phyloP scores from a whole-genome alignment of 768 basidiomycete species.

The Hygrocybe coccinea region DNA sequence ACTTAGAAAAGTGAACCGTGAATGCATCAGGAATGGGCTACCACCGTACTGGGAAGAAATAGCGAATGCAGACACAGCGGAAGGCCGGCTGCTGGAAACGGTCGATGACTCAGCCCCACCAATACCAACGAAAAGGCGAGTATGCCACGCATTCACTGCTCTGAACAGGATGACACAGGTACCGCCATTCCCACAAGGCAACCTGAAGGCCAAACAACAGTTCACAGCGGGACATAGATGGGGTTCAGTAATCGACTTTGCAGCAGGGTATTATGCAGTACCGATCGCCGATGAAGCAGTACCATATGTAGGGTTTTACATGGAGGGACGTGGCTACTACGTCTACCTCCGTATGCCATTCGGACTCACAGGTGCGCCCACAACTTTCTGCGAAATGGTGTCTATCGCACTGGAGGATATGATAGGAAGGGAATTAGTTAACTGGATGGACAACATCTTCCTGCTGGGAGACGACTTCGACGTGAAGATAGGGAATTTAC shows the following conservation, averaged over 20 bases:
- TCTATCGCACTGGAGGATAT: neutral
- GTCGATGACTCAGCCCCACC: neutral
- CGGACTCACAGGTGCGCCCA: neutral
- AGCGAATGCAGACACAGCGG: neutral
- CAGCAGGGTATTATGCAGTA: neutral
- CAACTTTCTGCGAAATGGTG: neutral
- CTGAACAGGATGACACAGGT: neutral
- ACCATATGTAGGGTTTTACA: neutral
- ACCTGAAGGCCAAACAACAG: neutral
- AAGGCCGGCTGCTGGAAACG: neutral
- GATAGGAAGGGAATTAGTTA: neutral
- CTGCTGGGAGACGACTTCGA: neutral
- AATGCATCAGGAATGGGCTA: neutral
- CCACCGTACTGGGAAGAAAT: neutral
- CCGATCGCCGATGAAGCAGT: neutral
- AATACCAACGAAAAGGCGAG: neutral
- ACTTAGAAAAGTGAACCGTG: neutral
- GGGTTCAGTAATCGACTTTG: neutral
- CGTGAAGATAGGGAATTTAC: neutral
- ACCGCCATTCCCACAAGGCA: neutral
- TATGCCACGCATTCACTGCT: neutral
- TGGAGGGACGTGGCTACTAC: neutral
- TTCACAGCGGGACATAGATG: neutral
- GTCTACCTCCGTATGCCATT: neutral
- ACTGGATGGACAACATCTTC: neutral